These are phyloP conservation scores for Byssothecium circinans DNA, from an alignment of 2,329 filamentous ascomycete species.

Conservation along the genomic window DNA sequence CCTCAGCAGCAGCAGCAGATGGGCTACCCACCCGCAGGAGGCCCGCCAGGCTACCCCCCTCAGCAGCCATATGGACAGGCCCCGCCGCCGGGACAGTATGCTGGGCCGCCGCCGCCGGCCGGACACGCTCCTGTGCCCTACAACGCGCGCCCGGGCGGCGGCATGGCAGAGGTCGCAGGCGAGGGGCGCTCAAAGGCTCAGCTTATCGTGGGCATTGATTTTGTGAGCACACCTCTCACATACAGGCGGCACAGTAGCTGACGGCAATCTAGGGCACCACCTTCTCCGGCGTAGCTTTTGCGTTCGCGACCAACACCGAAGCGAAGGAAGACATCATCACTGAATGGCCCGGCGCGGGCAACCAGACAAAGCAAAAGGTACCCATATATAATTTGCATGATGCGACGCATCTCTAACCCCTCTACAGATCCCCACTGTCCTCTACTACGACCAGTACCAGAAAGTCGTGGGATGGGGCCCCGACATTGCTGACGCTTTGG, in stretches of 20 bases:
- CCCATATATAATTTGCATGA: not conserved
- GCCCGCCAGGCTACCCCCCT: conserved; percentile 45
- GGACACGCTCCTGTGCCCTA: conserved; percentile 37
- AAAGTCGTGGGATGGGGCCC: conserved; percentile 99
- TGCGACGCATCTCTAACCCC: conserved; percentile 2
- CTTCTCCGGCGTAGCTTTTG: conserved; percentile 95
- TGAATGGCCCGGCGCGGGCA: conserved; percentile 97
- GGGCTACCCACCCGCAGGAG: conserved; percentile 51
- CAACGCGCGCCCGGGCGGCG: conserved; percentile 34
- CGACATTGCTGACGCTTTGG: conserved; percentile 94
- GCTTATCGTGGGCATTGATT: conserved; percentile 98
- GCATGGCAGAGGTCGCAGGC: conserved; percentile 73
- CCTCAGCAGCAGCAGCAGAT: conserved; percentile 45
- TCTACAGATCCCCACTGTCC: conserved; percentile 88
- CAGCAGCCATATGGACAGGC: conserved; percentile 42
- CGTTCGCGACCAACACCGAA: conserved; percentile 91
- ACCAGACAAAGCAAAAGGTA: conserved; percentile 98
- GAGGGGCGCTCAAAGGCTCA: conserved; percentile 91
- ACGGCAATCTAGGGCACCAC: conserved; percentile 73
- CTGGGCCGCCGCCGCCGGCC: conserved; percentile 29
- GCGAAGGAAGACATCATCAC: conserved; percentile 98
- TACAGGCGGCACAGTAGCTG: conserved; percentile 18
- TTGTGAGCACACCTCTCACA: conserved; percentile 60
- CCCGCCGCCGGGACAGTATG: conserved; percentile 23
- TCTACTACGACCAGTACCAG: conserved; percentile 99